phyloP scores from a whole-genome alignment of 2,329 filamentous ascomycete species.

The Sporothrix globosa region DNA sequence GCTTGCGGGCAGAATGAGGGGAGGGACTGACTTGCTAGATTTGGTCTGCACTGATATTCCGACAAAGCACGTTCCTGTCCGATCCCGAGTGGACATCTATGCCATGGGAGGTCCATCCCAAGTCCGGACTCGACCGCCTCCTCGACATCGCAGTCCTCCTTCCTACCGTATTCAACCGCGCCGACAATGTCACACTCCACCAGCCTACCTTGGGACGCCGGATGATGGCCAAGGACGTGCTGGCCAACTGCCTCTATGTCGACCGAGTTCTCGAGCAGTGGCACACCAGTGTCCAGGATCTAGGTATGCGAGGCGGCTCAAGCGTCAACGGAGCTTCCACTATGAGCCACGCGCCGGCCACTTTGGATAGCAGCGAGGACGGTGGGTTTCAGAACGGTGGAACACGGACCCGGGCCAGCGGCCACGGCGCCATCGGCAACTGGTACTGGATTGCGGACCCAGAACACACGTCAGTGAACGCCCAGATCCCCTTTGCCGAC shows the following conservation, averaged over 20 bases:
- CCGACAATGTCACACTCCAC: conserved; percentile 49
- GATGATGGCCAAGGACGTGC: conserved; percentile 52
- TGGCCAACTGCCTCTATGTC: conserved; percentile 53
- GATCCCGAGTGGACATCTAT: conserved; percentile 55
- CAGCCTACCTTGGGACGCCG: conserved; percentile 49
- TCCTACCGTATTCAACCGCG: conserved; percentile 52
- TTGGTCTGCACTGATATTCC: conserved; percentile 53
- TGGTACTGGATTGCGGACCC: conserved; percentile 49
- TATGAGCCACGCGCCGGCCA: conserved; percentile 9
- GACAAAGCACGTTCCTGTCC: conserved; percentile 56
- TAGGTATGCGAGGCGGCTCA: conserved; percentile 34
- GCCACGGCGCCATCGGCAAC: background rate
- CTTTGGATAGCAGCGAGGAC: background rate
- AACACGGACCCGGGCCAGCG: conserved; percentile 32
- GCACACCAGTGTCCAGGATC: conserved; percentile 44
- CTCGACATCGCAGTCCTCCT: conserved; percentile 56
- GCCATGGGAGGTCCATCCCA: conserved; percentile 58
- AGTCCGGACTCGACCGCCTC: conserved; percentile 55
- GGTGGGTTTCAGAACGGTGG: background rate
- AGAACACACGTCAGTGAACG: conserved; percentile 37
- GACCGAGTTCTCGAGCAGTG: conserved; percentile 55
- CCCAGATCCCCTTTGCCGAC: conserved; percentile 51
- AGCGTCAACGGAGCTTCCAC: conserved; percentile 22
- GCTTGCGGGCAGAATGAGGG: conserved; percentile 1
- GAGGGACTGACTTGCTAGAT: conserved; percentile 43